These are phyloP conservation scores for Verticillium zaregamsianum DNA, from an alignment of 2,329 filamentous ascomycete species.

Conservation along the genomic window DNA sequence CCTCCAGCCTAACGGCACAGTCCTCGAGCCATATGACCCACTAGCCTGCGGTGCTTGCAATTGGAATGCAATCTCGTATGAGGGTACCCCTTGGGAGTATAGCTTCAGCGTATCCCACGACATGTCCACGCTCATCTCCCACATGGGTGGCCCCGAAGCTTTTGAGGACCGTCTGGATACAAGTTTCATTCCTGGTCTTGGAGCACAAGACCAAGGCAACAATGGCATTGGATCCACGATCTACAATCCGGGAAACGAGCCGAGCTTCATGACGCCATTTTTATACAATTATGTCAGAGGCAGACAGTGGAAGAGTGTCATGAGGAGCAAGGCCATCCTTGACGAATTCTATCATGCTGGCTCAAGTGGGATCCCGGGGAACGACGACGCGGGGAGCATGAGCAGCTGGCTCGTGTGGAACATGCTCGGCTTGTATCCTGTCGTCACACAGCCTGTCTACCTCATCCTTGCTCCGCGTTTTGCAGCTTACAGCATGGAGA, in stretches of 20 bases:
- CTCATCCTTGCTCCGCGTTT: slow-evolving; percentile 48
- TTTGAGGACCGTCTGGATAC: slow-evolving; percentile 46
- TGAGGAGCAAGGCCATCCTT: slow-evolving; percentile 42
- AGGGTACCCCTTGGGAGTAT: slow-evolving; percentile 45
- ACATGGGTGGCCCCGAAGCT: slow-evolving; percentile 44
- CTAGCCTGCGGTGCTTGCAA: slow-evolving; percentile 50
- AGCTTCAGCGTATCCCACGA: slow-evolving; percentile 56
- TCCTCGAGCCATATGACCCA: slow-evolving; percentile 39
- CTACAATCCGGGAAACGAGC: slow-evolving; percentile 54
- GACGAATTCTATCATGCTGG: slow-evolving; percentile 44
- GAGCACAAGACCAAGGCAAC: slow-evolving; percentile 42
- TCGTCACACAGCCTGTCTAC: slow-evolving; percentile 54
- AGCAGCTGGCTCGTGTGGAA: slow-evolving; percentile 54
- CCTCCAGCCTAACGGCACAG: slow-evolving; percentile 40
- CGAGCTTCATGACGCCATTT: slow-evolving; percentile 50
- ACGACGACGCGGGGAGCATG: slow-evolving; percentile 56
- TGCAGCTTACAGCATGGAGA: slow-evolving; percentile 39
- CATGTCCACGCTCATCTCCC: slow-evolving; percentile 44
- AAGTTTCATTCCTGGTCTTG: slow-evolving; percentile 30
- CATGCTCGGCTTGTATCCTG: slow-evolving; percentile 51
- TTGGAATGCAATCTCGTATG: slow-evolving; percentile 49
- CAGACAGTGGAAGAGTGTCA: slow-evolving; percentile 46
- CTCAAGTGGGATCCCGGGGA: slow-evolving; percentile 47
- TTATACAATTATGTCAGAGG: slow-evolving; percentile 50
- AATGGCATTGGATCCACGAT: slow-evolving; percentile 37